Percentiles rank a stretch among this genome's conserved stretches.
These are phyloP conservation scores for Lactarius akahatsu DNA, from an alignment of 768 basidiomycete species.

Conservation along the genomic window DNA sequence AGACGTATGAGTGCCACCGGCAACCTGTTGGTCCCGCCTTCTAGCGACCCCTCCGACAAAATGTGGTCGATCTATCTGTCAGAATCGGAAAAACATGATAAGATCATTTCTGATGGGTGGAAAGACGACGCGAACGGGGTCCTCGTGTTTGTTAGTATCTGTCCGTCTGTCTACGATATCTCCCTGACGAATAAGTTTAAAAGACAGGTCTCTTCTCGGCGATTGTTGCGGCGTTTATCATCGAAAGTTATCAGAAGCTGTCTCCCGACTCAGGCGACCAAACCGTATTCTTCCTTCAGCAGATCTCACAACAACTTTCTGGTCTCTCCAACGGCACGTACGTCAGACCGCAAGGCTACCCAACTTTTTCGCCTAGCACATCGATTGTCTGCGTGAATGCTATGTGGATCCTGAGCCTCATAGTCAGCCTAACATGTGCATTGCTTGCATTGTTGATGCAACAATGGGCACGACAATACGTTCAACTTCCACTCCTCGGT, in stretches of 20 bases:
- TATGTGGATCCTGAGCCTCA: constrained; percentile 23
- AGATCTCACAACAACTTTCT: constrained; percentile 20
- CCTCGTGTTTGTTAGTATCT: background rate
- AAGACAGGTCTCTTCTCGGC: constrained; percentile 32
- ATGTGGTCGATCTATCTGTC: constrained; percentile 22
- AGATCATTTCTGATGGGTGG: background rate
- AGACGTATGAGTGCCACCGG: background rate
- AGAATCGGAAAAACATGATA: constrained; percentile 11
- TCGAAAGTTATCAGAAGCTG: background rate
- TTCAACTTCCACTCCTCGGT: constrained; percentile 4
- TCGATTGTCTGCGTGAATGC: constrained; percentile 16
- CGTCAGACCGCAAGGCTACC: background rate
- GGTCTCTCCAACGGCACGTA: background rate
- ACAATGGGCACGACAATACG: constrained; percentile 22
- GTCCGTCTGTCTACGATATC: background rate
- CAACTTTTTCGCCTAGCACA: background rate
- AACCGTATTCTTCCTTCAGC: constrained; percentile 4
- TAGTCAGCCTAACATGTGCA: constrained; percentile 21
- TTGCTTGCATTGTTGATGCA: constrained; percentile 18
- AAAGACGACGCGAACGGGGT: background rate
- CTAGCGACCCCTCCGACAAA: constrained; percentile 1
- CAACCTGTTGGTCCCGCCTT: background rate
- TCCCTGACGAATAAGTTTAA: background rate
- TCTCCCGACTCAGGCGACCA: constrained; percentile 7
- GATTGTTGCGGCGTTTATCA: constrained; percentile 26